These are phyloP conservation scores for Rhododendron ovatum DNA, from an alignment of 148 eudicot species.

Conservation along the genomic window DNA sequence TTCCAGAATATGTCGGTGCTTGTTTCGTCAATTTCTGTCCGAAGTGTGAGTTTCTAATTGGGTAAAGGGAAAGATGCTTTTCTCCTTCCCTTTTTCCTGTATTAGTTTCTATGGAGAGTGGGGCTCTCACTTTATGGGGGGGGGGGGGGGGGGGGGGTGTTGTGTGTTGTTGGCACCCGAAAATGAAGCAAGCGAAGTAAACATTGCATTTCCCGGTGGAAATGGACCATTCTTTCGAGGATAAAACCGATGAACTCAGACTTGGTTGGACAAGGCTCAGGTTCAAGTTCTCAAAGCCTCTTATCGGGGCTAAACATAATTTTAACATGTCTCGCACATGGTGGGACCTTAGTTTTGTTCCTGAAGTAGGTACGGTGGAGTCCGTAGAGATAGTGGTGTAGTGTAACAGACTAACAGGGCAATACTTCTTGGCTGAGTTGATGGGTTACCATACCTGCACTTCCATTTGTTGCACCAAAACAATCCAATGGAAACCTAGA, in stretches of 20 bases:
- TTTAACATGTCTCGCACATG: not conserved
- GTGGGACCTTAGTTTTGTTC: not conserved
- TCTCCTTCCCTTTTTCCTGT: not conserved
- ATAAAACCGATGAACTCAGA: not conserved
- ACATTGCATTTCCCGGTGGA: not conserved
- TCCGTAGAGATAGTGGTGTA: not conserved
- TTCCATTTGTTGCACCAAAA: not conserved
- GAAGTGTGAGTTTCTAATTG: constrained; percentile 7
- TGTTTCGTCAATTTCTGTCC: constrained; percentile 1
- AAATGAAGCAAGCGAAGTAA: not conserved
- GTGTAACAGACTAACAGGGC: not conserved
- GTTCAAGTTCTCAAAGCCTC: not conserved
- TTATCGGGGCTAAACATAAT: not conserved
- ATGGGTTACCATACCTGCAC: not conserved
- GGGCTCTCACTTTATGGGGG: not conserved
- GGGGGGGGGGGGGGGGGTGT: too few relatives aligned
- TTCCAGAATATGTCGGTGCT: not conserved
- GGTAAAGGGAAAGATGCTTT: constrained; percentile 1
- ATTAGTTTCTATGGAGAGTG: not conserved
- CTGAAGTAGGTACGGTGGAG: too few relatives aligned
- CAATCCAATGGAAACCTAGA: not conserved
- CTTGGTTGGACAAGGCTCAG: not conserved
- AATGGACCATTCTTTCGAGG: not conserved
- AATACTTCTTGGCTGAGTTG: not conserved
- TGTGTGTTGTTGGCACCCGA: not conserved